Evolutionary conservation across 2,329 filamentous ascomycete genomes (phyloP).

Genomic region (Phyllosticta capitalensis): DNA sequence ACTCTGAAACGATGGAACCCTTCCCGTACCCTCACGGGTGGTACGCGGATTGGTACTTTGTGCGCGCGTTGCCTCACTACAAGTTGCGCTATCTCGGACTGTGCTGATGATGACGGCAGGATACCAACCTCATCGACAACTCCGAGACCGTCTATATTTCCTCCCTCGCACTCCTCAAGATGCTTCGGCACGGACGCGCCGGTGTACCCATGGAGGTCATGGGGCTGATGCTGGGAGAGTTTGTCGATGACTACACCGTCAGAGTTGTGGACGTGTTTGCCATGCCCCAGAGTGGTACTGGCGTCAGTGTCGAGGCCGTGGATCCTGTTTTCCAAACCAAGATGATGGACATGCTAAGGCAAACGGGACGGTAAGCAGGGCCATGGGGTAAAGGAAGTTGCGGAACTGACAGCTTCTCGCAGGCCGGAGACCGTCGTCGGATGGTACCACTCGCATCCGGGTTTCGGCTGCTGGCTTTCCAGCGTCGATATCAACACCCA

Average conservation of each 20-base stretch:
- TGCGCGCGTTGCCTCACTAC: conserved; percentile 3
- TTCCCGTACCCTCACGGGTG: conserved; percentile 12
- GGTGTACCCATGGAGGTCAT: conserved; percentile 99
- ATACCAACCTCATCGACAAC: conserved; percentile 94
- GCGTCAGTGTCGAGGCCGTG: conserved; percentile 90
- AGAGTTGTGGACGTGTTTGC: conserved; percentile 97
- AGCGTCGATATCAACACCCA: conserved; percentile 99
- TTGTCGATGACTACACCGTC: conserved; percentile 98
- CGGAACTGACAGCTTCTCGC: conserved; percentile 12
- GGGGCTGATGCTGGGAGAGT: conserved; percentile 97
- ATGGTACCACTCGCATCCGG: conserved; percentile 99
- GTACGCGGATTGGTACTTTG: conserved; percentile 10
- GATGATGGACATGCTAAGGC: conserved; percentile 99
- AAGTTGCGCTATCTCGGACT: background rate
- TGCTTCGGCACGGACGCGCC: conserved; percentile 93
- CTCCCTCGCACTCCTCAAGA: conserved; percentile 92
- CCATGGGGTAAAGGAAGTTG: conserved; percentile 11
- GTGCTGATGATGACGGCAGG: conserved; percentile 41
- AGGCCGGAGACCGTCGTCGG: conserved; percentile 96
- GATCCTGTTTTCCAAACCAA: conserved; percentile 99
- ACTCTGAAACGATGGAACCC: background rate
- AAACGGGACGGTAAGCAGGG: conserved; percentile 73
- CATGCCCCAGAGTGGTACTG: conserved; percentile 97
- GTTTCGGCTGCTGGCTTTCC: conserved; percentile 98
- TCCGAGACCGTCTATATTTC: conserved; percentile 99